Base-by-base conservation (phyloP, 805 yeast species). In the Metschnikowia reukaufii region DNA sequence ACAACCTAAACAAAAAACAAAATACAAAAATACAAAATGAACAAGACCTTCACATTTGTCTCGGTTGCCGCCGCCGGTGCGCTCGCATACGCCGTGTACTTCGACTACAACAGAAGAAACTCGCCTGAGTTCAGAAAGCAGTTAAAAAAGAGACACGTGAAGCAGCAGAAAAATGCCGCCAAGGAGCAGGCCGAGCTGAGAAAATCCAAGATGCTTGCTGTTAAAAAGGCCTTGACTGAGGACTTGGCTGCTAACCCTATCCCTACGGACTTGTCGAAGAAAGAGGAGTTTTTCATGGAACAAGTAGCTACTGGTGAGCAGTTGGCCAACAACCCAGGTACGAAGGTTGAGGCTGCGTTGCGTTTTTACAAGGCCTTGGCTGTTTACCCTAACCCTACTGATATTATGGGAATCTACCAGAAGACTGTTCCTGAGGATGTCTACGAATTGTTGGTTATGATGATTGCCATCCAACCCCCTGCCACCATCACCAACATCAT, bases 381-480 rank as follows among this genome's bases (percentile, higher is more conserved):
- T 35, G 91, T 90, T 42, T 92, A 91, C 68, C 98, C 99, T 51
- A 85, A 86, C 67, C 99, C 99, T 49, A 84, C 95, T 47, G 97
- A 89, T 61, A 81, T 94, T 59, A 77, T 94, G 64, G 86, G 85
- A 42, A 83, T 92, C 60, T 92, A 88, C 72, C 97, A 92, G 74
- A 86, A 86, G 74, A 79, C 91, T 44, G 82, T 92, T 55, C 91
- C 94, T 43, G 85, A 83, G 63, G 83, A 80, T 38, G 83, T 91
- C 48, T 84, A 89, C 64, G 97, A 90, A 63, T 75, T 83, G 57
- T 78, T 92, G 58, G 86, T 90, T 58, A 78, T 86, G 78, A 84
- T 91, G 90, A 84, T 92, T 66, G 95, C 96, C 47, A 80, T 88
- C 59, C 79, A 86, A 60, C 97, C 97, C 39, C 97, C 98, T 25